These are phyloP conservation scores for Phytopythium oedochilum DNA, from an alignment of 352 stramenopile species.

Conservation along the genomic window DNA sequence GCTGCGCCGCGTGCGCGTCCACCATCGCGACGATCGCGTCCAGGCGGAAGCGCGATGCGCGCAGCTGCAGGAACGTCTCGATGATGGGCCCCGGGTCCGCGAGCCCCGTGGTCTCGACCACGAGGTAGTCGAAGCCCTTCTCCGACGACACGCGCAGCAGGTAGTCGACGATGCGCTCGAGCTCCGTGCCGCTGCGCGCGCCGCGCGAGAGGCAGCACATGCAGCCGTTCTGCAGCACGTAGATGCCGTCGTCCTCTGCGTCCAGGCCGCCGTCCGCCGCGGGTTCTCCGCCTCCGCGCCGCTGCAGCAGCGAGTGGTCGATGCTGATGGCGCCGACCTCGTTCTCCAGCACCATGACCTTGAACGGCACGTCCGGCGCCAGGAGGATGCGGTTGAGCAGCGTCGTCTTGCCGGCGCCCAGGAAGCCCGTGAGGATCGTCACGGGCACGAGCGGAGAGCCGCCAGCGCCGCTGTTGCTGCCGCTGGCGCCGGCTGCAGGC, in stretches of 20 bases:
- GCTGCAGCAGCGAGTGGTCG: slow-evolving; percentile 51
- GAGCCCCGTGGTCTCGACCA: slow-evolving; percentile 97
- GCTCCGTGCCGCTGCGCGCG: slow-evolving; percentile 84
- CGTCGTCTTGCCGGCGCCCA: slow-evolving; percentile 95
- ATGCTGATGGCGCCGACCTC: slow-evolving; percentile 66
- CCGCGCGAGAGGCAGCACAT: slow-evolving; percentile 94
- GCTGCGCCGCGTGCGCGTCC: slow-evolving; percentile 75
- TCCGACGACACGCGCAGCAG: slow-evolving; percentile 52
- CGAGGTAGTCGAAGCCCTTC: slow-evolving; percentile 94
- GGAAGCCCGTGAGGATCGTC: slow-evolving; percentile 94
- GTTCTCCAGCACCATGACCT: slow-evolving; percentile 95
- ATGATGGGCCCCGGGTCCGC: slow-evolving; percentile 96
- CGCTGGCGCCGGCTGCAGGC: slow-evolving; percentile 5
- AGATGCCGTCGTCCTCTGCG: slow-evolving; percentile 80
- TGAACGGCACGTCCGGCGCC: slow-evolving; percentile 82
- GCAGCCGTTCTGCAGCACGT: slow-evolving; percentile 97
- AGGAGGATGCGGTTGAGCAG: slow-evolving; percentile 95
- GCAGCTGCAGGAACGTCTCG: slow-evolving; percentile 93
- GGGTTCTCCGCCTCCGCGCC: no score
- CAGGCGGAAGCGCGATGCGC: slow-evolving; percentile 90
- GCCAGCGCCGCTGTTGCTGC: no score
- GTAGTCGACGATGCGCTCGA: slow-evolving; percentile 92
- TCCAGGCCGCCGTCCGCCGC: no score
- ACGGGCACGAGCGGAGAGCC: slow-evolving; percentile 78
- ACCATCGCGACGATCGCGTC: slow-evolving; percentile 96